These are phyloP conservation scores for Azolla pinnata DNA, from an alignment of 75 land plant genomes.

Conservation along the genomic window DNA sequence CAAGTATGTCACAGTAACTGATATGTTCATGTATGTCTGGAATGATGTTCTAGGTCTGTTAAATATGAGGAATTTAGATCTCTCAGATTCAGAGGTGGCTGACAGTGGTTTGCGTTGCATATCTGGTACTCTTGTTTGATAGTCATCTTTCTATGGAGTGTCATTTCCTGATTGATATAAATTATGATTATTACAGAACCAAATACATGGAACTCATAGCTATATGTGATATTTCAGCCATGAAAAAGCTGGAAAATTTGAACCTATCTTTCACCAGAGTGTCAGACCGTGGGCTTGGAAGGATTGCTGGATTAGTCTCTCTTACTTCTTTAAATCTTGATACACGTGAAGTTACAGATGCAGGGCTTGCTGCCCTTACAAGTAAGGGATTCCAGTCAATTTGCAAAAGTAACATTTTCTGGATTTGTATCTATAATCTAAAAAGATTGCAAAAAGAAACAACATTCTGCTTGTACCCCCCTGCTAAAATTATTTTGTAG, in stretches of 20 bases:
- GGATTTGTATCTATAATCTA: too few species aligned
- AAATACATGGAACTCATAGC: too few species aligned
- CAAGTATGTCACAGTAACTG: too few species aligned
- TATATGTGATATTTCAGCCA: too few species aligned
- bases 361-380: slow-evolving; percentile 75
- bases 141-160: too few species aligned
- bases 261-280: slow-evolving; percentile 82
- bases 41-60: slow-evolving; percentile 51
- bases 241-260: slow-evolving; percentile 59
- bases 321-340: slow-evolving; percentile 90
- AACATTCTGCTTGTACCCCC: too few species aligned
- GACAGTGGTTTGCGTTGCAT: slow-evolving; percentile 62
- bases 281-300: slow-evolving; percentile 63
- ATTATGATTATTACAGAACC: too few species aligned
- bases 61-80: slow-evolving; percentile 52
- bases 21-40: too few species aligned
- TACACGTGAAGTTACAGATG: slow-evolving; percentile 75
- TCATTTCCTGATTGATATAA: too few species aligned
- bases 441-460: too few species aligned
- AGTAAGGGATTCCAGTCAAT: slow-evolving; percentile 24
- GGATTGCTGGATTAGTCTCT: slow-evolving; percentile 55
- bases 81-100: slow-evolving; percentile 87
- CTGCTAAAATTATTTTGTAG: too few species aligned
- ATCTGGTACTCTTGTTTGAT: slow-evolving; percentile 39
- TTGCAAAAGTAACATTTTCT: background rate